Evolutionary conservation across 1,139 yeast genomes (phyloP), one percentile per base, ranked within the genome.

Genomic region (Debaryomycetaceae sp.): DNA sequence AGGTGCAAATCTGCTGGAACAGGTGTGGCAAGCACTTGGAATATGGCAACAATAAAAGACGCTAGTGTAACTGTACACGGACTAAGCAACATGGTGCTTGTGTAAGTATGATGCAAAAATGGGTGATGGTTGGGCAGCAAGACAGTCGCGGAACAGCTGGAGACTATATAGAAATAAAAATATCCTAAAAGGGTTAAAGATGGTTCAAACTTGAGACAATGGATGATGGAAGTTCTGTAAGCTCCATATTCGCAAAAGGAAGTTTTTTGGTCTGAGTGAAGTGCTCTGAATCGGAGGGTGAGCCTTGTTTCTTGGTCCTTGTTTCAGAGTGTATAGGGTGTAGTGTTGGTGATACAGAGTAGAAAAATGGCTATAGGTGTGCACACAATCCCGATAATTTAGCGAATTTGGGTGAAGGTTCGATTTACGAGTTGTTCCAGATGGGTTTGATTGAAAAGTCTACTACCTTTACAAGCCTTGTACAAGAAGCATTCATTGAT

Each of bases 1-100:
- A 59, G 49, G 30, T 48, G 51, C 15, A 50, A 37, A 37, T 60
- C 50, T 17, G 64, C 64, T 5, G 65, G 64, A 11, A 61, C 47
- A 6, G 64, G 63, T 2, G 65, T 58, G 15, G 53, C 56, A 3
- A 22, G 26, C 11, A 22, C 26, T 11, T 8, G 11, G 26, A 8
- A 22, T 3, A 11, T 11, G 26, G 26, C 26, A 3, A 3, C 26
- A 11, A 22, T 8, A 22, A 22, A 11, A 11, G 11, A 22, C 3
- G 26, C 26, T 11, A 22, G 2, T 8, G 4, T 8, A 22, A 22
- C 11, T 3, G 26, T 8, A 22, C 7, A 11, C 11, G 26, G 11
- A 22, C n/a, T n/a, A n/a, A 22, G 2, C 2, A 8, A 2, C 26
- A 22, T 22, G 26, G 26, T 11, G 4, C 4, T 22, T 22, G 26